Base-by-base conservation (phyloP, 2,329 filamentous ascomycete genomes). In the Scolecobasidium constrictum region DNA sequence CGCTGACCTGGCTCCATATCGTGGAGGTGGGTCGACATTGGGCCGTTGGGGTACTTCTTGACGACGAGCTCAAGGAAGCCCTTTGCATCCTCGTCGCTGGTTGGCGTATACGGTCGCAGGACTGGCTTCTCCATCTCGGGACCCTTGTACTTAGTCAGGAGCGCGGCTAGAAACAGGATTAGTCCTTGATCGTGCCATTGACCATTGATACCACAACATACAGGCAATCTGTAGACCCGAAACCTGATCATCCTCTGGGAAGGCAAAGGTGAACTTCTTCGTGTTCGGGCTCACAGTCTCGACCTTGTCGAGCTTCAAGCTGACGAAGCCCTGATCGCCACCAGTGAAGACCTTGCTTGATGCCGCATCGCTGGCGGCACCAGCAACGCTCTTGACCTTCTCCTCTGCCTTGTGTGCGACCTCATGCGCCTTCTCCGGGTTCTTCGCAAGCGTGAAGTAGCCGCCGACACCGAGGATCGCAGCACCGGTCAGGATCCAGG, bases 211-310 rank as follows among this genome's bases (percentile, higher is more conserved):
- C n/a, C n/a, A n/a, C n/a, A 22, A 61, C 68, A 50, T 54, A 74
- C 86, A 94, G 45, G 90, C 79, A 49, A 94, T 69, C 26, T 75
- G 66, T 46, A 98, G 68, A 35, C 92, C 92, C 46, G 85, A 90
- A 42, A 94, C 81, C 65, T 82, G 77, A 60, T 94, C 83, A 49
- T 77, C 72, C 61, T 93, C 84, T 13, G 86, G 85, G 35, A 96
- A 78, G 56, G 81, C 78, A 66, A 98, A 96, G 54, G 84, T 80
- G 60, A 96, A 73, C 55, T 77, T 81, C 78, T 96, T 96, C 55
- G 87, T 93, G 73, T 96, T 96, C 73, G 88, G 83, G 71, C 86
- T 95, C 67, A 95, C 66, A 36, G 71, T 66, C 66, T 94, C 83
- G 39, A 87, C 75, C 44, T 81, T 78, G 44, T 86, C 77, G 44